A percentile compares a stretch with the other conserved stretches of the same genome.
Evolutionary conservation across 495 filamentous ascomycete genomes (phyloP).

Genomic region (Elaphomyces granulatus): DNA sequence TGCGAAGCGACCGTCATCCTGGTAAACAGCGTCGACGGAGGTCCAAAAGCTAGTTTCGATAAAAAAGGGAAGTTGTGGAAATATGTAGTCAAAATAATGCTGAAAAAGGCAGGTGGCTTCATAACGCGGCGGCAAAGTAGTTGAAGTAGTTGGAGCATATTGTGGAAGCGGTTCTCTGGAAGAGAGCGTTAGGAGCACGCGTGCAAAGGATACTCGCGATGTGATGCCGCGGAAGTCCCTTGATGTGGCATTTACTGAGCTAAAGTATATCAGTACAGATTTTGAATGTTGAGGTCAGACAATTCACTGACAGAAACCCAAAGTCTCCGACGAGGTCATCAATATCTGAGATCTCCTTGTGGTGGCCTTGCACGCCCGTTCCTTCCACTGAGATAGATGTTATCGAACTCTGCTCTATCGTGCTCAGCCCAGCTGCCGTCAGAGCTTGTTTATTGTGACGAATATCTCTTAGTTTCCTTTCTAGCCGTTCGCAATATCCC

Average conservation of each 20-base stretch:
- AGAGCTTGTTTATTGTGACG: slow-evolving; percentile 42
- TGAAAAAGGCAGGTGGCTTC: slow-evolving; percentile 53
- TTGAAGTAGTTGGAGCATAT: slow-evolving; percentile 22
- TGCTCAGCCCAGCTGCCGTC: slow-evolving; percentile 41
- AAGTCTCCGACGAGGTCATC: slow-evolving; percentile 71
- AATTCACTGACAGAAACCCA: slow-evolving; percentile 50
- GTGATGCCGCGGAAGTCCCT: slow-evolving; percentile 82
- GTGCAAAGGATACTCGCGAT: slow-evolving; percentile 71
- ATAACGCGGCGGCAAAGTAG: slow-evolving; percentile 50
- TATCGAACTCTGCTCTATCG: slow-evolving; percentile 42
- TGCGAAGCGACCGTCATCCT: slow-evolving; percentile 42
- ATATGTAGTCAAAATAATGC: slow-evolving; percentile 71
- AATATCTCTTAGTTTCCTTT: slow-evolving; percentile 48
- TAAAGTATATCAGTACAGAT: slow-evolving; percentile 20
- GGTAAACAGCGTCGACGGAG: slow-evolving; percentile 67
- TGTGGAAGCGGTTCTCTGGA: slow-evolving; percentile 49
- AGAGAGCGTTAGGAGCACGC: slow-evolving; percentile 61
- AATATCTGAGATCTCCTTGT: slow-evolving; percentile 56
- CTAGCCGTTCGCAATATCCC: slow-evolving; percentile 70
- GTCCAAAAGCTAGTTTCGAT: slow-evolving; percentile 58
- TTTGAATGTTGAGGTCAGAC: neutral
- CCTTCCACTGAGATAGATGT: slow-evolving; percentile 29
- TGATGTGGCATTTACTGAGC: slow-evolving; percentile 81
- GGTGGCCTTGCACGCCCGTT: slow-evolving; percentile 21
- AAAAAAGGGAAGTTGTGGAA: slow-evolving; percentile 65